Evolutionary conservation across 2,329 filamentous ascomycete species (phyloP).

Genomic region (Scytalidium sp.): DNA sequence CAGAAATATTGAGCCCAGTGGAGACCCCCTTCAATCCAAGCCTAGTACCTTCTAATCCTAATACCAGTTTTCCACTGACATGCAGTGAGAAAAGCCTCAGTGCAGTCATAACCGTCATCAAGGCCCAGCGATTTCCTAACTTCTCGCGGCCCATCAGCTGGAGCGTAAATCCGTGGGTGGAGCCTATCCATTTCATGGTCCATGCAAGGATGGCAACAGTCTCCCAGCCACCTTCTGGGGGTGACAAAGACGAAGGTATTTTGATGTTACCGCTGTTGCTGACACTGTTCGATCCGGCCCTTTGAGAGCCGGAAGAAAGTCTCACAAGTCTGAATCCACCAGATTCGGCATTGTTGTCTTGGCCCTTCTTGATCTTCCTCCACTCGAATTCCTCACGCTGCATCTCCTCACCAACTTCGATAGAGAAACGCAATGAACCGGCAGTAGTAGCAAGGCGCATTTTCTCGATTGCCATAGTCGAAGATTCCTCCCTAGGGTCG

Average conservation of each 20-base stretch:
- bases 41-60: not conserved
- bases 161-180: slow-evolving; percentile 11
- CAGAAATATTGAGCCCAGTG: not conserved
- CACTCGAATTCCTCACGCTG: slow-evolving; percentile 17
- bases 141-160: slow-evolving; percentile 4
- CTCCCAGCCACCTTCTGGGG: not conserved
- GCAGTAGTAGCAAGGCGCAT: slow-evolving; percentile 11
- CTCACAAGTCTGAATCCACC: slow-evolving; percentile 1
- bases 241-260: not conserved
- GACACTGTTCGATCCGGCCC: not conserved
- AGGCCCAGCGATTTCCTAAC: slow-evolving; percentile 9
- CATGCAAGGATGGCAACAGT: slow-evolving; percentile 10
- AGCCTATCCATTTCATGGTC: slow-evolving; percentile 9
- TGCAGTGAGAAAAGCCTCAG: slow-evolving; percentile 9
- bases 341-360: slow-evolving; percentile 7
- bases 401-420: slow-evolving; percentile 11
- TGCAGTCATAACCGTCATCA: slow-evolving; percentile 10
- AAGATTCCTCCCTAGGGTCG: not conserved
- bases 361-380: slow-evolving; percentile 12
- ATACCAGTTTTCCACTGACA: not conserved
- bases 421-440: slow-evolving; percentile 11
- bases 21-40: not conserved
- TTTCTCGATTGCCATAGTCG: slow-evolving; percentile 4
- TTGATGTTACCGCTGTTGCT: slow-evolving; percentile 3
- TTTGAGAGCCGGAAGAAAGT: not conserved